These are phyloP conservation scores for Cicer chorassanicum DNA, from an alignment of 306 rosid genomes.

Conservation along the genomic window DNA sequence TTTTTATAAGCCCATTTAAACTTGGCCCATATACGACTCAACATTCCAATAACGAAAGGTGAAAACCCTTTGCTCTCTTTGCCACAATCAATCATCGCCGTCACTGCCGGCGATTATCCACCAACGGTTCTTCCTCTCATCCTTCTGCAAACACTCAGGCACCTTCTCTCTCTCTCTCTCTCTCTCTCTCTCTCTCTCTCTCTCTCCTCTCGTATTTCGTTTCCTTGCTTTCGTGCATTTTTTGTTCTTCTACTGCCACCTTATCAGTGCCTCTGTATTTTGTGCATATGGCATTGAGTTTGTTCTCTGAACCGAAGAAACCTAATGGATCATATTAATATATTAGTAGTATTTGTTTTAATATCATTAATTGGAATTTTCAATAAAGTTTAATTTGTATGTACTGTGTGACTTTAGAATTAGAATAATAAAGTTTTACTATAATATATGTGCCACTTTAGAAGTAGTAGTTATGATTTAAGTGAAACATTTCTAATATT, in stretches of 20 bases:
- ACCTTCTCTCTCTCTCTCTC: no score
- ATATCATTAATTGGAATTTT: no score
- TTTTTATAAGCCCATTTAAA: neutral
- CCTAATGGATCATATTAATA: no score
- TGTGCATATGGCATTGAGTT: neutral
- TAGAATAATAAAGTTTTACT: no score
- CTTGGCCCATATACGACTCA: neutral
- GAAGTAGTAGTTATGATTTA: no score
- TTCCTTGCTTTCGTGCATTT: neutral
- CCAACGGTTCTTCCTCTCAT: neutral
- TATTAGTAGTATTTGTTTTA: no score
- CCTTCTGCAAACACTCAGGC: conserved; percentile 1
- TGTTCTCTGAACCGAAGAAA: neutral
- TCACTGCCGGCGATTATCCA: conserved; percentile 1
- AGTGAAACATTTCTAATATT: no score
- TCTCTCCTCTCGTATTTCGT: neutral
- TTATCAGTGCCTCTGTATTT: no score
- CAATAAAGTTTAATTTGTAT: no score
- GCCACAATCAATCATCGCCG: neutral
- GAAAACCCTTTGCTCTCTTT: conserved; percentile 32
- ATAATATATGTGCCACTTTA: no score
- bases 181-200: neutral
- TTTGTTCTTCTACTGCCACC: neutral
- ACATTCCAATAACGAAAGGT: neutral
- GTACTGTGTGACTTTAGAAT: no score